Base-by-base conservation (phyloP, 345 rosid species). In the Eucalyptus fibrosa region DNA sequence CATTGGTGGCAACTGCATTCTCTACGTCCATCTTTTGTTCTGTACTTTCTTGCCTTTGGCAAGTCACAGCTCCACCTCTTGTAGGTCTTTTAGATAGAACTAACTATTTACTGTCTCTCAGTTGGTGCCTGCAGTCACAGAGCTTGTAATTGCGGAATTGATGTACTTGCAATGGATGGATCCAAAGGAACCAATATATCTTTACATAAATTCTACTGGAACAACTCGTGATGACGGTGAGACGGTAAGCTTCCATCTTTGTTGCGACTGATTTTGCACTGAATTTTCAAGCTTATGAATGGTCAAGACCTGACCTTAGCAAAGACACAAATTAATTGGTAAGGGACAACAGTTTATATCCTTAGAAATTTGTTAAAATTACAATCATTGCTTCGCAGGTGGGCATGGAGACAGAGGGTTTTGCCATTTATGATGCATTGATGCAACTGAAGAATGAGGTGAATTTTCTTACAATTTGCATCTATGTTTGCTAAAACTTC, bases 181-280 rank as follows among this genome's bases (percentile, higher is more conserved):
- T 93, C 95, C 96, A 12, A 94, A 95, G 87, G 93, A 89, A 89
- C 99, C 99, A 1, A 95, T 97, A 7, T 95, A 95, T 89, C 67
- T 97, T 87, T 97, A 96, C 90, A 94, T 97, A 88, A 97, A 96
- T 90, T 97, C 99, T 56, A 96, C 99, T 2, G 99, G 99, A 91
- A 97, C 99, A 7, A 93, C 98, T 88, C 96, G 96, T 92, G 98
- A 95, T 90, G 99, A 97, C 87, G 98, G 98, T 88, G 97, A 95
- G 95, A 91, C 95, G 44, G 99, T 97, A 91, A 94, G 95, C 53
- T 87, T 90, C 83, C 83, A 37, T 77, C 83, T 37, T 37, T 77
- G 28, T 77, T 37, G 83, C 4, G 16, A 77, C 47, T 77, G 47
- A 37, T 77, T 77, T 37, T 26, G 28, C 7, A 3, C 83, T 72